phyloP scores from a whole-genome alignment of 139 green algal species.

The Coelastrella sp. region DNA sequence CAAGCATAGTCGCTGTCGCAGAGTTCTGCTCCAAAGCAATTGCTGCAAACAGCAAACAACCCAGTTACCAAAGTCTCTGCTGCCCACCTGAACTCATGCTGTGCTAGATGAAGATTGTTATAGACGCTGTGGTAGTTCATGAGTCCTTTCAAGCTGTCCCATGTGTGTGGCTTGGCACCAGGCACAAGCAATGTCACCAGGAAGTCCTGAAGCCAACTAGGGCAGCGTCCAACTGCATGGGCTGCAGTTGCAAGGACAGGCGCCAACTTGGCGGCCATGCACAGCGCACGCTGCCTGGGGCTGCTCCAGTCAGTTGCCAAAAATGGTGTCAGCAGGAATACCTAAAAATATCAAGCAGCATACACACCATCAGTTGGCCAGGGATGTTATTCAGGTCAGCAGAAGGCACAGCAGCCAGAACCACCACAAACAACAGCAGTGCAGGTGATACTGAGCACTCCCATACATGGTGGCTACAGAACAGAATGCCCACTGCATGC shows the following conservation, averaged over 20 bases:
- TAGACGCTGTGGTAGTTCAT: not conserved
- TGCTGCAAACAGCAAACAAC: not conserved
- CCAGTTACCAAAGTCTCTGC: not conserved
- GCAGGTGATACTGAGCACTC: no score
- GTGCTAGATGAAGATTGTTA: conserved; percentile 36
- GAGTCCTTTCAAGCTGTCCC: not conserved
- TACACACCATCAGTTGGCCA: not conserved
- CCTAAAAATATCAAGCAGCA: not conserved
- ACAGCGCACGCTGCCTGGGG: conserved; percentile 9
- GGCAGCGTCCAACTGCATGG: not conserved
- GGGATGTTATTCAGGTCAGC: not conserved
- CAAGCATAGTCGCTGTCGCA: not conserved
- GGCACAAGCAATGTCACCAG: conserved; percentile 16
- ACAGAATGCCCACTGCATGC: not conserved
- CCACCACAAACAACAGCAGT: not conserved
- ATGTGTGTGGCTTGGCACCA: not conserved
- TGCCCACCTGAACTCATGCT: conserved; percentile 41
- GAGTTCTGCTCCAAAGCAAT: not conserved
- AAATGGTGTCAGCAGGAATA: conserved; percentile 34
- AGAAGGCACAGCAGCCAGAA: not conserved
- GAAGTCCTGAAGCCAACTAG: conserved; percentile 13
- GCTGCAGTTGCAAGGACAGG: not conserved
- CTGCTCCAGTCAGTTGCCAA: conserved; percentile 39
- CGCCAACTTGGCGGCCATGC: not conserved
- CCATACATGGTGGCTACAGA: not conserved